Percentiles rank a stretch among this genome's conserved stretches.
These are phyloP conservation scores for Wickerhamomyces alni DNA, from an alignment of 805 yeast genomes.

Conservation along the genomic window DNA sequence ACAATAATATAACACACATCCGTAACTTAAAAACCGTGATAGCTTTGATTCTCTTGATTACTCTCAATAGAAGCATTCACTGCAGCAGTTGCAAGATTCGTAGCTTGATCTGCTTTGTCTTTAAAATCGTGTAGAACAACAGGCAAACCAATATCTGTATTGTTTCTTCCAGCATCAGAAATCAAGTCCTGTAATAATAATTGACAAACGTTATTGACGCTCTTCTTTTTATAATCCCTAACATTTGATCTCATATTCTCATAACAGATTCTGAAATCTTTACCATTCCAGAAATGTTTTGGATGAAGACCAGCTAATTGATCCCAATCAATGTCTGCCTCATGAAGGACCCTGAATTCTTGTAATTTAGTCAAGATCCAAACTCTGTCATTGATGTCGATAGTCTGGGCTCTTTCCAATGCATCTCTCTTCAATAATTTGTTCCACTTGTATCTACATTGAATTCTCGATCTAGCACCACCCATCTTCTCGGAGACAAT, in stretches of 20 bases:
- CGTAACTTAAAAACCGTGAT: too few relatives aligned
- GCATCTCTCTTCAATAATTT: conserved; percentile 64
- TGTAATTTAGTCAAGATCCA: conserved; percentile 45
- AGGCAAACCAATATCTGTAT: conserved; percentile 15
- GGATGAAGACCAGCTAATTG: conserved; percentile 42
- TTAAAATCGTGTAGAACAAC: conserved; percentile 14
- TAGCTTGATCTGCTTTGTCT: conserved; percentile 2
- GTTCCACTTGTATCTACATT: conserved; percentile 94
- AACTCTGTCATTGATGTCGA: conserved; percentile 40
- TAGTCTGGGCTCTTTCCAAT: conserved; percentile 34
- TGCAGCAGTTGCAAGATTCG: conserved; percentile 14
- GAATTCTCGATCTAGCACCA: conserved; percentile 84
- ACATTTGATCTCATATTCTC: conserved; percentile 51
- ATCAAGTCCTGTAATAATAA: conserved; percentile 17
- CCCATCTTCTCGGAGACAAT: conserved; percentile 84
- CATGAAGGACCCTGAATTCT: conserved; percentile 35
- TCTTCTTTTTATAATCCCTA: conserved; percentile 40
- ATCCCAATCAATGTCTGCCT: conserved; percentile 48
- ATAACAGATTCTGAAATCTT: conserved; percentile 56
- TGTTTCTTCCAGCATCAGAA: conserved; percentile 13
- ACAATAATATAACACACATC: background rate
- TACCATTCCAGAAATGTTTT: conserved; percentile 45
- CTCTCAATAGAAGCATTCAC: conserved; percentile 7
- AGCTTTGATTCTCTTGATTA: background rate
- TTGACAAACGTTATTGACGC: conserved; percentile 29